Evolutionary conservation across 768 basidiomycete genomes (phyloP).

Genomic region (Tylopilus felleus): DNA sequence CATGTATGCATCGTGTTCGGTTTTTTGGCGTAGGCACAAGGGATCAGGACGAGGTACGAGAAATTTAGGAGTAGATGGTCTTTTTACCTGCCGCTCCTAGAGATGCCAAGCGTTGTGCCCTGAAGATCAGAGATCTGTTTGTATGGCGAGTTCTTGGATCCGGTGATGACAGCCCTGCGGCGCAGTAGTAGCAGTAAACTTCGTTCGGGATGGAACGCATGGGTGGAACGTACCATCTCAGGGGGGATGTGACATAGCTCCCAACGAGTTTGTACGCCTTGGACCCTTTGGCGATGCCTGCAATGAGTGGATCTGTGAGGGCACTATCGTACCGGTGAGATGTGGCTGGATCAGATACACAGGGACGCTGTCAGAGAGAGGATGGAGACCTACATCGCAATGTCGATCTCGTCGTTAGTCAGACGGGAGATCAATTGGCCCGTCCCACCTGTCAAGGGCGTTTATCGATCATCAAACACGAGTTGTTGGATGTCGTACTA

Average conservation of each 20-base stretch:
- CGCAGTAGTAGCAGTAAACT: not conserved
- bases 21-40: not conserved
- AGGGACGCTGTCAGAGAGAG: constrained; percentile 3
- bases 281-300: constrained; percentile 89
- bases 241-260: constrained; percentile 83
- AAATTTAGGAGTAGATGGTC: not conserved
- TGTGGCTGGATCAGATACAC: not conserved
- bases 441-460: constrained; percentile 60
- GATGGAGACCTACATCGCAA: constrained; percentile 61
- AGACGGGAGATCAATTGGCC: constrained; percentile 79
- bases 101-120: constrained; percentile 85
- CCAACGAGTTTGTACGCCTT: constrained; percentile 88
- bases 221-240: constrained; percentile 64
- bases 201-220: not conserved
- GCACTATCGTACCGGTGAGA: constrained; percentile 47
- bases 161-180: constrained; percentile 88
- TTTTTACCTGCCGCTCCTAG: constrained; percentile 72
- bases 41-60: not conserved
- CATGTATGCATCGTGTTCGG: not conserved
- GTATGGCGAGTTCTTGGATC: constrained; percentile 61
- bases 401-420: constrained; percentile 72
- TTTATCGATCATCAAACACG: constrained; percentile 20
- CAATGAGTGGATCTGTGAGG: constrained; percentile 86
- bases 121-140: constrained; percentile 70
- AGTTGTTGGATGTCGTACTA: constrained; percentile 41